Percentiles rank a stretch among this genome's conserved stretches.
Conservation (phyloP, 352 stramenopile genomes). For the Globisporangium cystogenes region DNA sequence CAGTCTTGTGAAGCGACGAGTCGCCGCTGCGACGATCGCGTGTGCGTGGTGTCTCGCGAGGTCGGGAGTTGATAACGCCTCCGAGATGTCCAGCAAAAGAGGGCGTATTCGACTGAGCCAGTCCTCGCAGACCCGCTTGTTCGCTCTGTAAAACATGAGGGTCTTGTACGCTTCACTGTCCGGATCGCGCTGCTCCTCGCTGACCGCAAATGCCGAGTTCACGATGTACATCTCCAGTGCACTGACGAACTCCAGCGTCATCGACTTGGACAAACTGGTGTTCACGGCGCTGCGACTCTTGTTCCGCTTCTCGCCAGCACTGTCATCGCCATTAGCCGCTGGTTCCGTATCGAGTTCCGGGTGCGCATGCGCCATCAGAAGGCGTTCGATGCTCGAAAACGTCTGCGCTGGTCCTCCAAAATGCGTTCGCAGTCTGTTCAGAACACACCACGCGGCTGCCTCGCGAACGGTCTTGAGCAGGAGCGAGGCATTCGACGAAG, state of each 20-base stretch:
- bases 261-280: conserved; percentile 21
- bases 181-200: conserved; percentile 17
- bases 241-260: conserved; percentile 52
- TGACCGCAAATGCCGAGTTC: conserved; percentile 17
- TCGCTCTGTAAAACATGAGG: conserved; percentile 51
- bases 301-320: not conserved
- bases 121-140: conserved; percentile 63
- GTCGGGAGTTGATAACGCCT: conserved; percentile 16
- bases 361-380: conserved; percentile 38
- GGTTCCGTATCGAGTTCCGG: not conserved
- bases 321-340: not conserved
- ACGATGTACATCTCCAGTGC: conserved; percentile 43
- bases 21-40: conserved; percentile 26
- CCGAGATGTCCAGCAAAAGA: conserved; percentile 40
- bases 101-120: conserved; percentile 63
- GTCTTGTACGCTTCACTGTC: conserved; percentile 48
- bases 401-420: conserved; percentile 69
- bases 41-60: conserved; percentile 40
- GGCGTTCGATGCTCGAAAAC: conserved; percentile 69
- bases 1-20: conserved; percentile 29
- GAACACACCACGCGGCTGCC: conserved; percentile 62
- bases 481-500: conserved; percentile 15
- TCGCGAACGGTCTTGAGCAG: conserved; percentile 32
- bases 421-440: conserved; percentile 68
- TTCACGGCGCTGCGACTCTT: not conserved